These are phyloP conservation scores for Sphaerulina vaccinii DNA, from an alignment of 2,329 filamentous ascomycete species.

Conservation along the genomic window DNA sequence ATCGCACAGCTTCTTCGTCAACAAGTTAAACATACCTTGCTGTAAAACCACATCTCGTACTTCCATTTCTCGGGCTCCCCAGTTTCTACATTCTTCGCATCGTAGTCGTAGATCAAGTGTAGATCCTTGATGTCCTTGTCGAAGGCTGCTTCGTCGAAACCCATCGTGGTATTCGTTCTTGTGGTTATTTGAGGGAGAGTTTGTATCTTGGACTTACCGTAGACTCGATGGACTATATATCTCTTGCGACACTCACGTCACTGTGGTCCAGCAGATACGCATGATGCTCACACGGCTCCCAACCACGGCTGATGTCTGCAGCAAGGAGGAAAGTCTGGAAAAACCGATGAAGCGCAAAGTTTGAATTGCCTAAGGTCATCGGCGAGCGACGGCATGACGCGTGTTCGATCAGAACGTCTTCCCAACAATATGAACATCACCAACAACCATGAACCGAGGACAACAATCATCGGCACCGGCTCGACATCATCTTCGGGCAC, in stretches of 20 bases:
- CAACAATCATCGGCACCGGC: no score
- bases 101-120: slow-evolving; percentile 59
- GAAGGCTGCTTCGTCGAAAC: slow-evolving; percentile 36
- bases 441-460: no score
- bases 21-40: slow-evolving; percentile 39
- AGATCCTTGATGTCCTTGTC: slow-evolving; percentile 54
- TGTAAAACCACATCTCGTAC: slow-evolving; percentile 62
- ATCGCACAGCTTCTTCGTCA: background rate
- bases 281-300: background rate
- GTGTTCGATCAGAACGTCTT: no score
- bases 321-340: background rate
- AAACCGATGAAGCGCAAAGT: background rate
- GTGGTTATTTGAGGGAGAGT: background rate
- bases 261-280: no score
- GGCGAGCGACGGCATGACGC: background rate
- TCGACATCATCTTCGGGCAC: no score
- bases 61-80: slow-evolving; percentile 59
- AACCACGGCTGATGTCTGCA: background rate
- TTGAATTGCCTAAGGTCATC: background rate
- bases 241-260: background rate
- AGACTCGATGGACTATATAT: background rate
- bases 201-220: background rate
- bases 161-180: slow-evolving; percentile 5
- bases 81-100: slow-evolving; percentile 43
- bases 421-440: no score